A percentile compares a stretch with the other conserved stretches of the same genome.
phyloP scores from a whole-genome alignment of 305 asterid genomes.

The Solanum hybrid region DNA sequence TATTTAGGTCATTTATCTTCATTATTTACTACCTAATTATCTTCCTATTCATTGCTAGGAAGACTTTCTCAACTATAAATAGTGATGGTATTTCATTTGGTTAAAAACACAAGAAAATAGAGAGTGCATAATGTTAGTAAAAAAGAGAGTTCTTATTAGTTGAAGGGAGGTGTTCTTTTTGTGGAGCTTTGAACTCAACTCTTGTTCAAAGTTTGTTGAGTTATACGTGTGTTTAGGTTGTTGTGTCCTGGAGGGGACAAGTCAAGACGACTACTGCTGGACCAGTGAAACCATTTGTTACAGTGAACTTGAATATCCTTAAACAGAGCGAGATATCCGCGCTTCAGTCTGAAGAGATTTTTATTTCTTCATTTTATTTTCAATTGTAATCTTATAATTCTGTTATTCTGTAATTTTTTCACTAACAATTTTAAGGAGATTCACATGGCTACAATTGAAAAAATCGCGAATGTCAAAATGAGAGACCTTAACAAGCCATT shows the following conservation, averaged over 20 bases:
- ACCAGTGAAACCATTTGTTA: not conserved
- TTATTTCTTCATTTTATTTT: too few relatives aligned
- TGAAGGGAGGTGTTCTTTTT: not conserved
- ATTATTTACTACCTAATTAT: too few relatives aligned
- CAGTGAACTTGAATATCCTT: not conserved
- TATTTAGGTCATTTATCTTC: too few relatives aligned
- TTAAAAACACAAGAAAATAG: not conserved
- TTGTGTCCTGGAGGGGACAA: not conserved
- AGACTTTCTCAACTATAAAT: not conserved
- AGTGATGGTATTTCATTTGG: not conserved
- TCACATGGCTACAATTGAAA: not conserved
- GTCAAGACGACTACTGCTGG: not conserved
- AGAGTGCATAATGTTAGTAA: not conserved
- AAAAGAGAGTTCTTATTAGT: not conserved
- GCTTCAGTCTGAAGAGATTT: not conserved
- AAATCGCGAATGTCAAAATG: not conserved
- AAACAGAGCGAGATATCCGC: not conserved
- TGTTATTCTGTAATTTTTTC: too few relatives aligned
- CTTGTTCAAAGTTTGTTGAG: not conserved
- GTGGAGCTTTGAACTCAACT: not conserved
- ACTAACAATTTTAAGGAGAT: not conserved
- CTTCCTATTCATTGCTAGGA: not conserved
- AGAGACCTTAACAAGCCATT: not conserved
- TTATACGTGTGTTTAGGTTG: not conserved
- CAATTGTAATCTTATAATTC: not conserved